Evolutionary conservation across 805 yeast genomes (phyloP).

Genomic region (Soucietia sequanensis): DNA sequence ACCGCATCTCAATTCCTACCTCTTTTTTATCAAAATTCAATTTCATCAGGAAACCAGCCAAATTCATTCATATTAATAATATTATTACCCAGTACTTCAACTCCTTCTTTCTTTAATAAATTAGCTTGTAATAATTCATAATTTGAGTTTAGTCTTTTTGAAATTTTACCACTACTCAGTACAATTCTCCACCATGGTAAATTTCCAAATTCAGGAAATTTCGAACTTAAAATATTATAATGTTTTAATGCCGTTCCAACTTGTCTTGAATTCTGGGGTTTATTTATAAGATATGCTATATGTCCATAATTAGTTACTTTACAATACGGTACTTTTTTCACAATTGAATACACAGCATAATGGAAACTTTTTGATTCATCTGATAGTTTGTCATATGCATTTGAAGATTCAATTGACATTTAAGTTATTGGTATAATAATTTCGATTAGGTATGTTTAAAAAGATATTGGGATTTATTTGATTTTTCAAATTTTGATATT

Average conservation of each 20-base stretch:
- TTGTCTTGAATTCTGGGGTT: constrained; percentile 68
- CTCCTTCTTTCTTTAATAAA: constrained; percentile 47
- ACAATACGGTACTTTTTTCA: constrained; percentile 57
- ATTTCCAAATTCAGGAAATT: constrained; percentile 14
- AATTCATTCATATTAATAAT: constrained; percentile 42
- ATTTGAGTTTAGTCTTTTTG: constrained; percentile 45
- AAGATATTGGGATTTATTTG: too few relatives aligned
- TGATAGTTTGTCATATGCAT: constrained; percentile 19
- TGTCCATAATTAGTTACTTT: constrained; percentile 73
- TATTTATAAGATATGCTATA: constrained; percentile 59
- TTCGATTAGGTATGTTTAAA: too few relatives aligned
- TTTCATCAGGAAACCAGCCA: constrained; percentile 78
- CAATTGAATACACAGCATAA: constrained; percentile 56
- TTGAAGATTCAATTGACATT: too few relatives aligned
- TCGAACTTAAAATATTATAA: constrained; percentile 20
- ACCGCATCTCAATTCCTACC: too few relatives aligned
- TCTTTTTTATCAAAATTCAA: too few relatives aligned
- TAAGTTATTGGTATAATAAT: too few relatives aligned
- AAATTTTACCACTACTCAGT: constrained; percentile 59
- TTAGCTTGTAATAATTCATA: constrained; percentile 49
- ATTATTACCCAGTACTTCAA: constrained; percentile 32
- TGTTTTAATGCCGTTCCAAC: constrained; percentile 72
- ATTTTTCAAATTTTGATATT: too few relatives aligned
- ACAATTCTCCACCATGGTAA: constrained; percentile 86
- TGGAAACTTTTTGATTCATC: constrained; percentile 59